Base-by-base conservation (phyloP, 768 basidiomycete species). In the Dentipellis fragilis region DNA sequence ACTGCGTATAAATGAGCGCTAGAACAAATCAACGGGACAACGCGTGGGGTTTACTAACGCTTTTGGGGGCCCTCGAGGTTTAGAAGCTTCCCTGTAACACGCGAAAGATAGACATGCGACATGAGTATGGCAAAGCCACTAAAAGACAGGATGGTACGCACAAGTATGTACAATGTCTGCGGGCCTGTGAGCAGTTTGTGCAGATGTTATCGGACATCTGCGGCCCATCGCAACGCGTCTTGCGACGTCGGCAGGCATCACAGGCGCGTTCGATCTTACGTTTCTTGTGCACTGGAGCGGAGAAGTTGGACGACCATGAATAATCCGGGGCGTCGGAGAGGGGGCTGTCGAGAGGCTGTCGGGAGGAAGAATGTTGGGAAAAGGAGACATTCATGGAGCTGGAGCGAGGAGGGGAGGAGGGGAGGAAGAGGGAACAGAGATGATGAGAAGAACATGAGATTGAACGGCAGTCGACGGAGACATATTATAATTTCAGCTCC, bases 11-110 rank as follows among this genome's bases (percentile, higher is more conserved):
- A 10, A 36, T 47, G 29, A 49, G 54, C 22, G 29, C 42, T 10
- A 6, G 59, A 56, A 36, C 34, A 51, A 49, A 37, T 2, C 10
- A 37, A 29, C 37, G 21, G 40, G n/a, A 17, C 22, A 4, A 37
- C 42, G 10, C 29, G 16, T 12, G 17, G 56, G 19, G 12, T 21
- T 49, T 17, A 70, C 72, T 62, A 55, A 73, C 67, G 71, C 69
- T 58, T 73, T 73, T 14, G 72, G 71, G 35, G 72, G 72, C 1
- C 71, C 72, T 40, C 72, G 63, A 21, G 70, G 71, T 58, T 70
- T 71, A 9, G 72, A 72, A 12, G 62, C 59, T 58, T 72, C 71
- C 39, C 70, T 70, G 56, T 29, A 36, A 47, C 47, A 55, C 19
- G 22, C 45, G 50, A 54, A n/a, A 46, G n/a, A 46, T 23, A 7